phyloP scores from a whole-genome alignment of 2,329 filamentous ascomycete genomes.

The Calonectria pteridis region DNA sequence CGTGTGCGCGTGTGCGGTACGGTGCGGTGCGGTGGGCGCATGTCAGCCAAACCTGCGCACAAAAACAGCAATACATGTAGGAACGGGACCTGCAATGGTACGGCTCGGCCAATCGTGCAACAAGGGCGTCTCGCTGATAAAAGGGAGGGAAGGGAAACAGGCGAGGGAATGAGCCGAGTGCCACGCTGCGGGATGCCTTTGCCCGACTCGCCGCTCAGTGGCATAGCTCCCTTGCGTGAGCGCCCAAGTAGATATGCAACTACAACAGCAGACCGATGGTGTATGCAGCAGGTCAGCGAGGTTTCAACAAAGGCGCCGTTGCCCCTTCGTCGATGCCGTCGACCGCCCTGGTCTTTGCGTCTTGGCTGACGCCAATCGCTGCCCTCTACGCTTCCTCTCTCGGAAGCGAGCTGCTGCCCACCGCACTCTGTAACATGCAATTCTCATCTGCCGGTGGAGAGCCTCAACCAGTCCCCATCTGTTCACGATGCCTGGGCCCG shows the following conservation, averaged over 20 bases:
- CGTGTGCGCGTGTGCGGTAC: neutral
- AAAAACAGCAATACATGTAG: neutral
- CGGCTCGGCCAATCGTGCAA: neutral
- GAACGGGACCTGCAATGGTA: constrained; percentile 8
- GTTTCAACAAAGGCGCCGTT: neutral
- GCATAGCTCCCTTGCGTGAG: constrained; percentile 3
- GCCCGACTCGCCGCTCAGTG: neutral
- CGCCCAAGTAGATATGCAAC: neutral
- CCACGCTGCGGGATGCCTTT: neutral
- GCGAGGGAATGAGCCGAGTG: constrained; percentile 4
- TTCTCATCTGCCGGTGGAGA: constrained; percentile 23
- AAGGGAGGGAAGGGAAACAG: neutral
- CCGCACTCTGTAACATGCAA: constrained; percentile 23
- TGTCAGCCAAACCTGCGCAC: neutral
- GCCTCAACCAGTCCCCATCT: constrained; percentile 9
- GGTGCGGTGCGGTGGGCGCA: neutral
- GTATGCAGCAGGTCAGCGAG: neutral
- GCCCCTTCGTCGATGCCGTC: neutral
- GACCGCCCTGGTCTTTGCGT: neutral
- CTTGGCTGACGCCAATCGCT: constrained; percentile 17
- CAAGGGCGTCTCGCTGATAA: neutral
- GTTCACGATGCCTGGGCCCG: neutral
- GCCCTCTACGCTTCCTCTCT: constrained; percentile 8
- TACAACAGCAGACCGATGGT: neutral
- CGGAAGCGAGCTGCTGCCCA: constrained; percentile 1